phyloP scores from a whole-genome alignment of 1,284 basidiomycete genomes.

The Cutaneotrichosporon spelunceum region DNA sequence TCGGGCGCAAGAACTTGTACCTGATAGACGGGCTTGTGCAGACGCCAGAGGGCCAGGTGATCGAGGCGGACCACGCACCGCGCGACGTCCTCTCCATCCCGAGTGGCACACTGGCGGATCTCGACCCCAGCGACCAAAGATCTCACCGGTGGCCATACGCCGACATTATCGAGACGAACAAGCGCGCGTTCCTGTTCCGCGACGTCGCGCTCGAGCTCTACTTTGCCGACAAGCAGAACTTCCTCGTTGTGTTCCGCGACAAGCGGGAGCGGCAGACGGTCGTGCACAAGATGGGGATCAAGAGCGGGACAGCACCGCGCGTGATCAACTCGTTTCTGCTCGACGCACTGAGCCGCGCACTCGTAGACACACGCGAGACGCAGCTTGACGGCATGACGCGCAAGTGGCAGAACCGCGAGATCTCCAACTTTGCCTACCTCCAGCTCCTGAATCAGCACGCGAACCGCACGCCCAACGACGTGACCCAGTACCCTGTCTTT shows the following conservation, averaged over 20 bases:
- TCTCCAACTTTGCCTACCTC: conserved; percentile 82
- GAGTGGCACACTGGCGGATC: conserved; percentile 69
- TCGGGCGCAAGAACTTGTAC: conserved; percentile 80
- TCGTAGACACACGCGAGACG: conserved; percentile 46
- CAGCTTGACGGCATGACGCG: conserved; percentile 53
- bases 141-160: conserved; percentile 77
- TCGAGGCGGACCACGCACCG: conserved; percentile 82
- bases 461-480: conserved; percentile 83
- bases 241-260: conserved; percentile 73
- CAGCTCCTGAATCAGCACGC: conserved; percentile 84
- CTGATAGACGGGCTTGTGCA: conserved; percentile 91
- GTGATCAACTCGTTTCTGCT: conserved; percentile 50
- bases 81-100: conserved; percentile 77
- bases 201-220: conserved; percentile 91
- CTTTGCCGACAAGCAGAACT: conserved; percentile 79
- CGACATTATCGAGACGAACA: conserved; percentile 72
- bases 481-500: conserved; percentile 93
- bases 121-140: conserved; percentile 66
- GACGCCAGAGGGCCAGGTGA: conserved; percentile 78
- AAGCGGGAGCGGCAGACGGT: conserved; percentile 64
- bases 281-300: conserved; percentile 58
- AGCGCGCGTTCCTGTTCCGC: conserved; percentile 80
- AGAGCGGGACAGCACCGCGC: conserved; percentile 44
- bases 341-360: conserved; percentile 48
- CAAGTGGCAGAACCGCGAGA: conserved; percentile 80